Evolutionary conservation across 2,329 filamentous ascomycete genomes (phyloP), one percentile per base, ranked within the genome.

Genomic region (Trichoderma sp.): DNA sequence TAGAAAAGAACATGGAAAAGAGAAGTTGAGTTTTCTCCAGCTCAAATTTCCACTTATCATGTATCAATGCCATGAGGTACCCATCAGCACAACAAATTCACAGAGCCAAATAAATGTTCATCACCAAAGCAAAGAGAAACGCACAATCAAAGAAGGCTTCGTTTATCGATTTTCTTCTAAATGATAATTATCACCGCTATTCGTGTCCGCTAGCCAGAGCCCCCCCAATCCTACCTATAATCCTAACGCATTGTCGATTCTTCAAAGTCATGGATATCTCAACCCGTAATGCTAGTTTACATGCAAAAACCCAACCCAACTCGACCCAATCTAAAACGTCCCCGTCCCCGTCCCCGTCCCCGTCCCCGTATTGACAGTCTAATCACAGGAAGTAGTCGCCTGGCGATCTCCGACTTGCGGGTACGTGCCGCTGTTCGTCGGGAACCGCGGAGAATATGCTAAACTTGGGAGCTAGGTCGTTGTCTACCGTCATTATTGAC

Each of bases 371-470:
- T 34, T 34, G n/a, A 12, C 32, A 32, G 10, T 67, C 69, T 74
- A 73, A 72, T 79, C 71, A 90, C 75, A 92, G 80, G 80, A 92
- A 92, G 80, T 92, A 92, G 76, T 92, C 89, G 64, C 87, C 87
- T 17, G 89, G 87, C 32, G 89, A 88, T 71, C 88, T 83, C 52
- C 89, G 84, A 66, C 87, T 91, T 12, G 90, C 88, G 2, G 92
- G 92, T 9, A 94, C 90, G 67, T 93, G 91, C 69, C 93, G 86
- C 78, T 92, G 87, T 72, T 95, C 90, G 74, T 95, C 92, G 0
- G 93, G 92, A n/a, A 96, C 92, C 35, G 92, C 92, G 34, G 89
- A 90, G 83, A 96, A 96, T 75, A 96, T 95, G 78, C 90, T 95
- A 82, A 99, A 99, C 74, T 92, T 92, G 35, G 94, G 93, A 69